Base-by-base conservation (phyloP, 495 filamentous ascomycete species). In the Xanthoparmelia taractica region DNA sequence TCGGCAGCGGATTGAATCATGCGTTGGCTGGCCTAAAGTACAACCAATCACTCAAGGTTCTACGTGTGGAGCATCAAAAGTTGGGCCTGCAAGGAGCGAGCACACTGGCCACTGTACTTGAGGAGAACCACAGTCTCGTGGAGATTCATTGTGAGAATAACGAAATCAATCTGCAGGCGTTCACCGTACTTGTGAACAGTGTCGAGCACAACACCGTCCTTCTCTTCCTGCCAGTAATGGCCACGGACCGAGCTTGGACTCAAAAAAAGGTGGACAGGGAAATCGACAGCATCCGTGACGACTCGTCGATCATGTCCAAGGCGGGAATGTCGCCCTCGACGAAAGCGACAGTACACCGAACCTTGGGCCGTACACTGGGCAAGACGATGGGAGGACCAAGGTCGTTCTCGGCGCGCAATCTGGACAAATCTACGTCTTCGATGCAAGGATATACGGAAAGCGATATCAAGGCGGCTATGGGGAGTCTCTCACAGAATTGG, bases 61-160 rank as follows among this genome's bases (percentile, higher is more conserved):
- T 98, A 47, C 82, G 84, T 31, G 85, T 98, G 59, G 88, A 93
- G 71, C 82, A 84, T 70, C 77, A 82, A 73, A 81, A 77, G 59
- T 72, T 83, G 23, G 87, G 87, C 33, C 68, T 89, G 25, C 85
- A 87, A 68, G 89, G 89, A 25, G 89, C 89, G 12, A 87, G 84
- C 68, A 89, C 86, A 5, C 72, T 92, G 48, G 83, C 88, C n/a
- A 85, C 88, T n/a, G 86, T 92, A 27, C 75, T 92, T 7, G 83
- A 87, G 60, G 79, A 78, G 52, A 92, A 92, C 67, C 73, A 70
- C 8, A 81, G 79, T 17, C 77, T 92, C 1, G 79, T 79, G 20
- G 85, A 91, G 68, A 77, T 92, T 11, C 76, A 90, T 65, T 92
- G 89, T 70, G 89, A 90, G 65, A 84, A 86, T 70, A 92, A 92